These are phyloP conservation scores for Pseudogymnoascus sp. DNA, from an alignment of 2,329 filamentous ascomycete genomes.

Conservation along the genomic window DNA sequence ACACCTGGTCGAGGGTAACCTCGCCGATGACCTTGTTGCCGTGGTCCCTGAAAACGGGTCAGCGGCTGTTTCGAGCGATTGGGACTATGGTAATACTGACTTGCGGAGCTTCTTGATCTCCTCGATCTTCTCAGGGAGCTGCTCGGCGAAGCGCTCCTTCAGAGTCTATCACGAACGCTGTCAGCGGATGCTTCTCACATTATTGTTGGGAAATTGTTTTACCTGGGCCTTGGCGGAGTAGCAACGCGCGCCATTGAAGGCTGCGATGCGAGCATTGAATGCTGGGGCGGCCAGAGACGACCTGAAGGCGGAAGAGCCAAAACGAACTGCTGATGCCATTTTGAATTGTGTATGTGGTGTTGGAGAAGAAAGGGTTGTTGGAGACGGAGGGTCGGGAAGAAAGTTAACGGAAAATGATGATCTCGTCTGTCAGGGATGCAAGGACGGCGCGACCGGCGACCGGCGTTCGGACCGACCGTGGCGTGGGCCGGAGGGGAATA, in stretches of 20 bases:
- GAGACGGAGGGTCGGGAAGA: slow-evolving; percentile 22
- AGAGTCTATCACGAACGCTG: slow-evolving; percentile 55
- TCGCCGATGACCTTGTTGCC: slow-evolving; percentile 93
- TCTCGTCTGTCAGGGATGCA: slow-evolving; percentile 6
- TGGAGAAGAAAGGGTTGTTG: slow-evolving; percentile 23
- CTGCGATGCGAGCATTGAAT: slow-evolving; percentile 59
- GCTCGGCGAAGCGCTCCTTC: slow-evolving; percentile 97
- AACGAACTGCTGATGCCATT: slow-evolving; percentile 79
- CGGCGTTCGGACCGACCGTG: not conserved
- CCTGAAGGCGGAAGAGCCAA: slow-evolving; percentile 75
- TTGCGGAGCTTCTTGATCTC: slow-evolving; percentile 98
- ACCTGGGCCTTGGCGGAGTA: slow-evolving; percentile 93
- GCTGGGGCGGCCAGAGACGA: slow-evolving; percentile 61
- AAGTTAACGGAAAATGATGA: slow-evolving; percentile 3
- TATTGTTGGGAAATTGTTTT: slow-evolving; percentile 26
- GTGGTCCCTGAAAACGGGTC: slow-evolving; percentile 58
- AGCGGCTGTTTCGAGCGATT: slow-evolving; percentile 21
- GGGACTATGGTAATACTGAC: slow-evolving; percentile 43
- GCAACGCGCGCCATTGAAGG: slow-evolving; percentile 77
- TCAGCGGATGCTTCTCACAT: slow-evolving; percentile 3
- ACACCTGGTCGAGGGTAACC: slow-evolving; percentile 98
- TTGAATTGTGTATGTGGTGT: slow-evolving; percentile 34
- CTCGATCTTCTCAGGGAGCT: slow-evolving; percentile 92
- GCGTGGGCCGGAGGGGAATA: not conserved
- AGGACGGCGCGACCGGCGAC: not conserved